Percentiles rank a stretch among this genome's conserved stretches.
These are phyloP conservation scores for Tuber microsphaerosporum DNA, from an alignment of 495 filamentous ascomycete genomes.

Conservation along the genomic window DNA sequence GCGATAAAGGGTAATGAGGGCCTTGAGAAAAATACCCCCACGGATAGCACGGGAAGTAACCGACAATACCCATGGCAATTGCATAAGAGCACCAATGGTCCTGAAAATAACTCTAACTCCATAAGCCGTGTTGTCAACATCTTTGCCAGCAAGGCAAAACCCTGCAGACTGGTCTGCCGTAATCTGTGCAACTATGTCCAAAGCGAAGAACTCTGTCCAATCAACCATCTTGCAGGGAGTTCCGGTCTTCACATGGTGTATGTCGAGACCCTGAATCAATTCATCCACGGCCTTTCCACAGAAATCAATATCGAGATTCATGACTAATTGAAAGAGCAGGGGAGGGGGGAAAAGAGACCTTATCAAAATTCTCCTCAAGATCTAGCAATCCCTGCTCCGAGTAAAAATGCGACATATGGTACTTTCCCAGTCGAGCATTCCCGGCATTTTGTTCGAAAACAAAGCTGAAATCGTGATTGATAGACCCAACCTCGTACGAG, in stretches of 20 bases:
- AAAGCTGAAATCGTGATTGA: slow-evolving; percentile 64
- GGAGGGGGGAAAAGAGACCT: slow-evolving; percentile 40
- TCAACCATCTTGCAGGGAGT: slow-evolving; percentile 56
- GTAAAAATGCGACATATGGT: slow-evolving; percentile 57
- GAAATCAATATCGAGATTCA: slow-evolving; percentile 56
- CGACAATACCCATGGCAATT: slow-evolving; percentile 24
- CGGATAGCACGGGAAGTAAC: slow-evolving; percentile 31
- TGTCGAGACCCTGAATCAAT: slow-evolving; percentile 54
- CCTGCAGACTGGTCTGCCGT: slow-evolving; percentile 28
- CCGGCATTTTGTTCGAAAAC: slow-evolving; percentile 45
- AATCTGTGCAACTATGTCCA: slow-evolving; percentile 52
- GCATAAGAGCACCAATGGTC: slow-evolving; percentile 32
- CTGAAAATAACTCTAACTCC: slow-evolving; percentile 30
- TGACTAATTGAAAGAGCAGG: slow-evolving; percentile 40
- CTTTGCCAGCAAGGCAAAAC: slow-evolving; percentile 34
- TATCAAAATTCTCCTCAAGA: slow-evolving; percentile 65
- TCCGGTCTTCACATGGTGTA: slow-evolving; percentile 51
- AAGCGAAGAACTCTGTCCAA: slow-evolving; percentile 75
- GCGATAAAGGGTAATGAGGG: slow-evolving; percentile 30
- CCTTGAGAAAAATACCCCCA: slow-evolving; percentile 23
- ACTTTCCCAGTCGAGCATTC: slow-evolving; percentile 35
- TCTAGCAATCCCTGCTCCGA: slow-evolving; percentile 67
- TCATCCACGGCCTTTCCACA: slow-evolving; percentile 70
- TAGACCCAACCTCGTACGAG: slow-evolving; percentile 14
- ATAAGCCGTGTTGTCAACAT: slow-evolving; percentile 18